Percentiles rank a stretch among this genome's conserved stretches.
These are phyloP conservation scores for Azolla pinnata DNA, from an alignment of 75 land plant genomes.

Conservation along the genomic window DNA sequence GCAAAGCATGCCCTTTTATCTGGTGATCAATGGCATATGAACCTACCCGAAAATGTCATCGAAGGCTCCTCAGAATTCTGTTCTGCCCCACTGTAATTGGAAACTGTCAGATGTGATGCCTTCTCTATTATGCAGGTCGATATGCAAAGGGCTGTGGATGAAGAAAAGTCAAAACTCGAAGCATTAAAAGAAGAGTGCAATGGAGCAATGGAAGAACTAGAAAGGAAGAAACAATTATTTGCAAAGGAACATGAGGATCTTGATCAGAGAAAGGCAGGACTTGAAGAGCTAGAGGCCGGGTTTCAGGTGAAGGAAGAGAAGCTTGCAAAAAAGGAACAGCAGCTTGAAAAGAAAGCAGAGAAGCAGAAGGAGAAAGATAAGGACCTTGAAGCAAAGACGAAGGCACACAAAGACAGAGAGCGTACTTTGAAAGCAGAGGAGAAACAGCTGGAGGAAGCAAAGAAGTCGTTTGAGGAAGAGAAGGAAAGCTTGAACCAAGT, in stretches of 20 bases:
- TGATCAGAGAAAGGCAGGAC: conserved; percentile 25
- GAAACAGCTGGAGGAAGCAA: conserved; percentile 37
- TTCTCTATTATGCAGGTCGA: conserved; percentile 37
- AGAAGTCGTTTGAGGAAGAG: conserved; percentile 28
- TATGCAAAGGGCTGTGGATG: conserved; percentile 46
- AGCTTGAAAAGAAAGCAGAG: conserved; percentile 38
- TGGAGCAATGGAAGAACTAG: conserved; percentile 29
- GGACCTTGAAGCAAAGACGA: conserved; percentile 38
- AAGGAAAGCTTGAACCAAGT: conserved; percentile 18
- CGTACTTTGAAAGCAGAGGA: conserved; percentile 37
- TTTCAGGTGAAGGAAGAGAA: conserved; percentile 40
- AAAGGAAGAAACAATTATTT: conserved; percentile 31
- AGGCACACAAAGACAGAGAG: conserved; percentile 44
- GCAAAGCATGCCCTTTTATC: too few relatives aligned
- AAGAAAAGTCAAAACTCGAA: conserved; percentile 43
- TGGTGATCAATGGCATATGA: too few relatives aligned
- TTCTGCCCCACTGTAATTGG: too few relatives aligned
- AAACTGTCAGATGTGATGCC: too few relatives aligned
- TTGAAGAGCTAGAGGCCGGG: conserved; percentile 31
- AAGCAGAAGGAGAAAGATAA: conserved; percentile 52
- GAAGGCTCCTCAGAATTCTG: too few relatives aligned
- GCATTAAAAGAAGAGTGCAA: conserved; percentile 51
- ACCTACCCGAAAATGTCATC: too few relatives aligned
- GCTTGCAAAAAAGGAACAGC: conserved; percentile 45
- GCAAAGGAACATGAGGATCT: conserved; percentile 40